Base-by-base conservation (phyloP, 2,329 filamentous ascomycete species). In the Tolypocladium tropicale region DNA sequence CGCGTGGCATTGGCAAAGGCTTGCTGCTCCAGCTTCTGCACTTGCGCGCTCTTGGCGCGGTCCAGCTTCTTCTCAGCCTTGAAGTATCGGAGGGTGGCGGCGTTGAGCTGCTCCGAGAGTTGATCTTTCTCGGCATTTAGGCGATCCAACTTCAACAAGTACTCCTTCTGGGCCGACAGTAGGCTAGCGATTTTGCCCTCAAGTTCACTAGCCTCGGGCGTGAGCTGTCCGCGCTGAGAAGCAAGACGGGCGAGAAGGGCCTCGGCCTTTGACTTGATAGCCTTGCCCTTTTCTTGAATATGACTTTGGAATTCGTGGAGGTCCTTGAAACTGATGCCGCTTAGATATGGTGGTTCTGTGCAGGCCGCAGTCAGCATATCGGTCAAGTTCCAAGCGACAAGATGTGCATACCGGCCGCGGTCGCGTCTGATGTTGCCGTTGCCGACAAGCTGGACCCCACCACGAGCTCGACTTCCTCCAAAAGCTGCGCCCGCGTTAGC, bases 1-100 rank as follows among this genome's bases (percentile, higher is more conserved):
- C 58, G 81, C 73, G 79, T 76, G 7, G 80, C 83, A 56, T 86
- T 86, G 57, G 89, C 81, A 53, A 92, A 82, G 34, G 92, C 91
- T 72, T 96, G 90, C 65, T 90, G 88, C 69, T 97, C 94, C 58
- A 99, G 74, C 69, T 95, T 96, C 59, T 92, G 89, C 1, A 96
- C 91, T 56, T 95, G 91, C 18, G 85, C 76, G 67, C 94, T 99
- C 71, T 90, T 93, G 28, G 88, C 83, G 48, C 94, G 84, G 69
- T 99, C 94, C 54, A 97, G 78, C 69, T 91, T 94, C 76, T 95
- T 95, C 70, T 99, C 94, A 0, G 94, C 94, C 63, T 95, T 89
- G 76, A 97, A 90, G 67, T 95, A 97, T 61, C 94, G 84, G 57
- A 95, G 78, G 6, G 91, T 95, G 18, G 93, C 94, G 36, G 84